A percentile compares a stretch with the other conserved stretches of the same genome.
Evolutionary conservation across 176 grass and related monocot species (phyloP).

Genomic region (Saccharum spontaneum): DNA sequence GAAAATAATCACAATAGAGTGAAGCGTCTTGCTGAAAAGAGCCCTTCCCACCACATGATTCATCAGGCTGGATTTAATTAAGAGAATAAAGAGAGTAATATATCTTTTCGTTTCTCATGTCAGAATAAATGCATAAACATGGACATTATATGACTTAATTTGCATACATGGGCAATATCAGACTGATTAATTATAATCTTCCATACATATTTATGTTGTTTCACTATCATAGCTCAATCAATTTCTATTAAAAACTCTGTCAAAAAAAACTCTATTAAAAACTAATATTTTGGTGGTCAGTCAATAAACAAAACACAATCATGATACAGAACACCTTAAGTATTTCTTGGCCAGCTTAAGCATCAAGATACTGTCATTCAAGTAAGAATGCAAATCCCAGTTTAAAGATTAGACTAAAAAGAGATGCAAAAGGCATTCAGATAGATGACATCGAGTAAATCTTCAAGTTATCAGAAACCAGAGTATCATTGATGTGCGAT

Average conservation of each 20-base stretch:
- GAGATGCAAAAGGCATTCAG: neutral
- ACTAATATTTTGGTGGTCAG: neutral
- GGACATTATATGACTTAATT: no score
- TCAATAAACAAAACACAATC: neutral
- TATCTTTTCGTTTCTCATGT: neutral
- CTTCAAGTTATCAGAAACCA: neutral
- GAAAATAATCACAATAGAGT: neutral
- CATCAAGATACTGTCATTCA: neutral
- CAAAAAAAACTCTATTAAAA: neutral
- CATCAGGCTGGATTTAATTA: neutral
- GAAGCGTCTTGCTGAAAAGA: neutral
- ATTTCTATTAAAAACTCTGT: neutral
- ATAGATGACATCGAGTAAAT: conserved; percentile 10
- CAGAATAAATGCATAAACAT: neutral
- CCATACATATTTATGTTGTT: neutral
- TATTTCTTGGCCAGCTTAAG: neutral
- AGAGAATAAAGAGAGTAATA: neutral
- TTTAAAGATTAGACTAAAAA: neutral
- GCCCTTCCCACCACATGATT: neutral
- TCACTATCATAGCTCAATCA: neutral
- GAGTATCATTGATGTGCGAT: conserved; percentile 1
- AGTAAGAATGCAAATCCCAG: neutral
- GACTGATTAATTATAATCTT: neutral
- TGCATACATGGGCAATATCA: neutral
- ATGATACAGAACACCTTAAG: neutral